Percentiles rank a stretch among this genome's conserved stretches.
Conservation (phyloP, 2,329 filamentous ascomycete species). For the Colletotrichum camelliae region DNA sequence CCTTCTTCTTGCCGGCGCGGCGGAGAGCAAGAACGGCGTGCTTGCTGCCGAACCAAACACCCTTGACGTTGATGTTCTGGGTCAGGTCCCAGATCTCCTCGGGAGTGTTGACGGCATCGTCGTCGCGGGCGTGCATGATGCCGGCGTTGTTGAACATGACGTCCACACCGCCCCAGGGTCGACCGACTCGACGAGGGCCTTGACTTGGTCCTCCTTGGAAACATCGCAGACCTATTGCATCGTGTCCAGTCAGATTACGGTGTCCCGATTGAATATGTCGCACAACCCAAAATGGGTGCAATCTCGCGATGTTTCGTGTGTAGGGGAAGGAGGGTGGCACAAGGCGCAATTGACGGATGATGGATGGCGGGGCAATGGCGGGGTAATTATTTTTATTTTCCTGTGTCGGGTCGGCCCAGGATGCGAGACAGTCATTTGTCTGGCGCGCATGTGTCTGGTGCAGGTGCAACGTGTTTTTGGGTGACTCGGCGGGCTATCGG, state of each 20-base stretch:
- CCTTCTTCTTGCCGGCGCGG: conserved; percentile 77
- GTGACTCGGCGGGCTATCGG: conserved; percentile 1
- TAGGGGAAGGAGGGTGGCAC: background rate
- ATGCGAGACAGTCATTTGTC: background rate
- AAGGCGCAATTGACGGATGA: background rate
- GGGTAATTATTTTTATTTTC: conserved; percentile 1
- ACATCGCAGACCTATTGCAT: conserved; percentile 65
- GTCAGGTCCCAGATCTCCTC: conserved; percentile 95
- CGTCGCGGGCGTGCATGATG: conserved; percentile 90
- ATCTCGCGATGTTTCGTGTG: background rate
- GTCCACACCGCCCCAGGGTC: conserved; percentile 88
- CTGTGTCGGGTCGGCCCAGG: background rate
- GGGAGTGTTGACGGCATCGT: conserved; percentile 81
- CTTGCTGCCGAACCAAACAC: conserved; percentile 96
- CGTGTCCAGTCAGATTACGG: background rate
- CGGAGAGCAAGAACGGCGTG: conserved; percentile 85
- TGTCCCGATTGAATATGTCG: background rate
- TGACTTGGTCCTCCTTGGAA: conserved; percentile 81
- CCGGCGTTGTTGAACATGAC: conserved; percentile 98
- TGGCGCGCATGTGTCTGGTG: background rate
- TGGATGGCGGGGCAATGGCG: conserved; percentile 12
- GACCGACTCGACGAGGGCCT: conserved; percentile 74
- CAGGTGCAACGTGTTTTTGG: conserved; percentile 26
- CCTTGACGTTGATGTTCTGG: conserved; percentile 95
- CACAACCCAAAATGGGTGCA: background rate